A percentile compares a stretch with the other conserved stretches of the same genome.
These are phyloP conservation scores for Salix viminalis DNA, from an alignment of 345 rosid species.

Conservation along the genomic window DNA sequence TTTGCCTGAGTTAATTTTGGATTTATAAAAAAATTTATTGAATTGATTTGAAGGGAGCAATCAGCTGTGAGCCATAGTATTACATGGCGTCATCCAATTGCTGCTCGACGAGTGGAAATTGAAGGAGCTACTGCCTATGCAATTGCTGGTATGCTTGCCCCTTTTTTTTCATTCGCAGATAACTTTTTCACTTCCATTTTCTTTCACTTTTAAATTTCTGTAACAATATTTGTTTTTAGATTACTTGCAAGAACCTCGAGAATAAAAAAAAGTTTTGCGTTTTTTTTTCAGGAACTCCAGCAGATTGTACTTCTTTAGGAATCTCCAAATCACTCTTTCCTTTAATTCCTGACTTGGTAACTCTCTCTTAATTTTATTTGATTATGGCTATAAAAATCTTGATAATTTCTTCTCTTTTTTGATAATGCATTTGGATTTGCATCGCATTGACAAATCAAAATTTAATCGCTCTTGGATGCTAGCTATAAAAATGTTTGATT, in stretches of 20 bases:
- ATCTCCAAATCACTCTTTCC: constrained; percentile 66
- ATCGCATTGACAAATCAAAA: background rate
- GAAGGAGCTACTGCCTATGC: constrained; percentile 78
- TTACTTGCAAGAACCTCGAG: background rate
- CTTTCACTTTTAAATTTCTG: background rate
- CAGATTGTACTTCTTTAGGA: constrained; percentile 82
- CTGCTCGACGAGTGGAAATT: constrained; percentile 49
- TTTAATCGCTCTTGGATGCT: background rate
- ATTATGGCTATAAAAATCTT: constrained; percentile 4
- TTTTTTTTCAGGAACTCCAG: constrained; percentile 67
- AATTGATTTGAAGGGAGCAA: constrained; percentile 44
- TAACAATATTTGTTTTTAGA: background rate
- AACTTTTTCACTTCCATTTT: background rate
- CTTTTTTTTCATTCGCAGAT: background rate
- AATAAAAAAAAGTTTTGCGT: background rate
- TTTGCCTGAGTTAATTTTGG: no score
- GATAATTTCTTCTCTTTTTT: background rate
- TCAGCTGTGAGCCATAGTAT: constrained; percentile 81
- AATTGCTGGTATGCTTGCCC: constrained; percentile 50
- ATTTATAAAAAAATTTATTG: no score
- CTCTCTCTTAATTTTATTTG: constrained; percentile 11
- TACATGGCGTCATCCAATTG: constrained; percentile 70
- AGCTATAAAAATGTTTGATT: background rate
- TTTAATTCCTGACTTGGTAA: constrained; percentile 77
- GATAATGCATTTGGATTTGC: background rate